phyloP scores from a whole-genome alignment of 2,329 filamentous ascomycete genomes.

The Chlorencoelia australis region DNA sequence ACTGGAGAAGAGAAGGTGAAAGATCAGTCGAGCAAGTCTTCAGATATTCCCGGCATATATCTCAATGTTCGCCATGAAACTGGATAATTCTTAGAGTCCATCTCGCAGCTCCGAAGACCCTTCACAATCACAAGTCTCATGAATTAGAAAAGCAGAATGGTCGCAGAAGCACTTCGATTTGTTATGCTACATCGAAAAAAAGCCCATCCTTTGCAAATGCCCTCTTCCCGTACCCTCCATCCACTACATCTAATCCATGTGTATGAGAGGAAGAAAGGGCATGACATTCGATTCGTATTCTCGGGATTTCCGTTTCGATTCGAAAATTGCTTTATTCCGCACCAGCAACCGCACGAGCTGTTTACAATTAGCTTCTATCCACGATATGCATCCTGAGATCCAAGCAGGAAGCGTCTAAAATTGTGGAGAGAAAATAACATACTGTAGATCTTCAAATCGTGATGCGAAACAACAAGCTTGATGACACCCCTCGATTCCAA shows the following conservation, averaged over 20 bases:
- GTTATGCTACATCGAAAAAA: constrained; percentile 29
- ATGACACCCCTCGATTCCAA: constrained; percentile 98
- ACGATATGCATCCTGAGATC: not conserved
- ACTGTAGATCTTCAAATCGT: constrained; percentile 98
- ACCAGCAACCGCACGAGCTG: constrained; percentile 52
- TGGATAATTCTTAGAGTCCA: too few species aligned
- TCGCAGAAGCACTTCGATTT: too few species aligned
- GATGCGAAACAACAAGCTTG: constrained; percentile 94
- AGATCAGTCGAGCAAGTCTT: too few species aligned
- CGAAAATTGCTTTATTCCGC: constrained; percentile 30
- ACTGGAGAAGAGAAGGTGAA: too few species aligned
- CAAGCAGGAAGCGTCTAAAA: not conserved
- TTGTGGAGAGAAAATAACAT: constrained; percentile 26
- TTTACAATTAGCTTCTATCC: not conserved
- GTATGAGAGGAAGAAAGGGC: constrained; percentile 23
- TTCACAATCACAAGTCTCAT: too few species aligned
- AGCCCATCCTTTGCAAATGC: constrained; percentile 27
- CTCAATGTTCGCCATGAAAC: too few species aligned
- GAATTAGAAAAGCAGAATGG: too few species aligned
- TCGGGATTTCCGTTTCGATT: constrained; percentile 21
- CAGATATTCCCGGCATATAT: too few species aligned
- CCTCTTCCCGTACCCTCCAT: too few species aligned
- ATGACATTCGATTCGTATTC: too few species aligned
- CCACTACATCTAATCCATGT: constrained; percentile 18
- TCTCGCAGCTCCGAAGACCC: too few species aligned